Percentiles rank a stretch among this genome's conserved stretches.
phyloP scores from a whole-genome alignment of 1,284 basidiomycete genomes.

The Volvariella surrecta region DNA sequence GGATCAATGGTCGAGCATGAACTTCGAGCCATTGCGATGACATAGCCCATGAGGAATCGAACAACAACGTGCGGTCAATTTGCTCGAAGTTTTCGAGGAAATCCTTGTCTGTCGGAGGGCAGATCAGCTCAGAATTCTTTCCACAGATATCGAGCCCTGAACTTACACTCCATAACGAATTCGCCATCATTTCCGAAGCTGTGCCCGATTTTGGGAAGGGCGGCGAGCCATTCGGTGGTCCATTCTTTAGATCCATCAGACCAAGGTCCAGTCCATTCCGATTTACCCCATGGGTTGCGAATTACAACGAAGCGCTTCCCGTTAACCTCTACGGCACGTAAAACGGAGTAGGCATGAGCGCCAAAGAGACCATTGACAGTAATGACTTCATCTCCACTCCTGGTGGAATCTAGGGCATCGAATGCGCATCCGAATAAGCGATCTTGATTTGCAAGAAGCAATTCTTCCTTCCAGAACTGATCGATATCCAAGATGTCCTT shows the following conservation, averaged over 20 bases:
- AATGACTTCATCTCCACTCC: slow-evolving; percentile 21
- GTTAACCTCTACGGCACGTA: slow-evolving; percentile 33
- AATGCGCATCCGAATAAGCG: slow-evolving; percentile 37
- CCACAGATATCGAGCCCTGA: slow-evolving; percentile 5
- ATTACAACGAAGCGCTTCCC: slow-evolving; percentile 39
- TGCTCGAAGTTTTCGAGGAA: slow-evolving; percentile 37
- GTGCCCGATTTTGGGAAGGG: slow-evolving; percentile 28
- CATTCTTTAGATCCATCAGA: slow-evolving; percentile 45
- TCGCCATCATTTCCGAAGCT: slow-evolving; percentile 40
- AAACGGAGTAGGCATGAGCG: slow-evolving; percentile 39
- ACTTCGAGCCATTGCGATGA: slow-evolving; percentile 39
- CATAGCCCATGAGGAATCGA: slow-evolving; percentile 40
- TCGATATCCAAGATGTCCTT: slow-evolving; percentile 36
- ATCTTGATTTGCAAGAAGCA: slow-evolving; percentile 31
- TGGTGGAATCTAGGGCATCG: slow-evolving; percentile 21
- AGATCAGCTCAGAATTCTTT: slow-evolving; percentile 4
- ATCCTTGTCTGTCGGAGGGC: slow-evolving; percentile 28
- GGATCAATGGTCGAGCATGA: slow-evolving; percentile 23
- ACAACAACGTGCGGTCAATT: slow-evolving; percentile 37
- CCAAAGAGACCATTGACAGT: slow-evolving; percentile 29
- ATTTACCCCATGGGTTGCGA: slow-evolving; percentile 40
- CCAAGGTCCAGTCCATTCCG: slow-evolving; percentile 45
- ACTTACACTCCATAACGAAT: slow-evolving; percentile 47
- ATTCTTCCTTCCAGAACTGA: slow-evolving; percentile 34
- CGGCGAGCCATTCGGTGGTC: slow-evolving; percentile 37